Base-by-base conservation (phyloP, 2,329 filamentous ascomycete genomes). In the Exophiala sp. region DNA sequence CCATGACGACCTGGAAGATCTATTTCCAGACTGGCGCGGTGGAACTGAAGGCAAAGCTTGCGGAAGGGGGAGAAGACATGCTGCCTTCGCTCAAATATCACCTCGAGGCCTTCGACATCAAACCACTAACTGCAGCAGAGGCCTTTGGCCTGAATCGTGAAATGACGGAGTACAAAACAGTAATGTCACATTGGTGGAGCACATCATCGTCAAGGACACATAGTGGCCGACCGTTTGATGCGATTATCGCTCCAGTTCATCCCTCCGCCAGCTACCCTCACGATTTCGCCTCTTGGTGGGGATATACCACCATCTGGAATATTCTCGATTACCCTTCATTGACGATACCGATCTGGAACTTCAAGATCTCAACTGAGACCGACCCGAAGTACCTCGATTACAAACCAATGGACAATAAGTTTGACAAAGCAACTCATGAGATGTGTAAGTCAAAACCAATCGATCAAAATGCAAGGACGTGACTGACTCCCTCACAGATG, bases 221-320 rank as follows among this genome's bases (percentile, higher is more conserved):
- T 71, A 66, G 68, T 57, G 58, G 60, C 54, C 68, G 68, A 10
- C 69, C 71, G 6, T 56, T 60, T 39, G 55, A 60, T 43, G 56
- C 52, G 12, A 29, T 60, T 14, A 53, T 60, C n/a, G 39, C 47
- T 41, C 61, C 61, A 4, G 50, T 47, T 6, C 41, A 43, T 7
- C 55, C 61, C 10, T 53, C 52, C 3, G 55, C 58, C 2, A 52
- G 58, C 11, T 79, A 75, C 2, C 69, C 78, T 57, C 75, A 83
- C 58, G 67, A 81, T 59, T 69, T 73, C 55, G 63, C 86, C 65
- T 73, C 68, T 35, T 81, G 81, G 60, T 88, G 84, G 83, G 78
- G 78, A 1, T 89, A 88, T 61, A 86, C 83, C 0, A 72, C 78
- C 0, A 78, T 84, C 57, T 88, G 84, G 83, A 89, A 88, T 64